Base-by-base conservation (phyloP, 139 green algal genomes). In the Coelastrella sp. region DNA sequence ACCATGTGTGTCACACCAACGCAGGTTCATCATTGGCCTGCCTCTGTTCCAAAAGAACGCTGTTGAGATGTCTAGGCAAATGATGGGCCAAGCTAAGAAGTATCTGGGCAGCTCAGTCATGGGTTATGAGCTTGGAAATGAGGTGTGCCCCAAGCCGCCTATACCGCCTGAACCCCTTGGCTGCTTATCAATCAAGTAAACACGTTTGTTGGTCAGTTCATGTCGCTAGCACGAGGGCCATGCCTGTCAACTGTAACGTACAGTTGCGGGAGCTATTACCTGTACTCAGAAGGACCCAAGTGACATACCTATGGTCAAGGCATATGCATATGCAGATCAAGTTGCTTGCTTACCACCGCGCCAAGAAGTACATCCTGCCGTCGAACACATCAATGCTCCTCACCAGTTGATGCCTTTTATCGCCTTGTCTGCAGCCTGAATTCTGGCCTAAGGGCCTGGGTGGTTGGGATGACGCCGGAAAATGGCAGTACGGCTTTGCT, bases 391-490 rank as follows among this genome's bases (percentile, higher is more conserved):
- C 32, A 47, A 47, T 47, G 32, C 32, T 47, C 32, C 32, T 47
- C 32, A 47, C 32, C 32, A 47, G 32, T 47, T 47, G 32, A 47
- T 47, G 32, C 32, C 32, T 47, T 57, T 81, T 83, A 16, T 61
- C n/a, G n/a, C 59, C 19, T 8, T 68, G 32, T 23, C 23, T 77
- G 23, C 81, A 90, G 87, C 87, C 87, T n/a, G 87, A 91, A 78
- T 91, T 91, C 79, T 91, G 87, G 87, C 87, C 64, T 19, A 64
- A 17, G 32, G 78, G 87, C 5, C 73, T 91, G 8, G 87, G 87
- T 20, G 78, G 78, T 5, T 85, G 20, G 22, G 23, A 73, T 20
- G 16, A 60, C 13, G 58, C 78, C 5, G 78, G 78, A 3, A 79
- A 87, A 14, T 91, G 79, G 65, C 13, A 64, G 19, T 16, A 5